Percentiles rank a stretch among this genome's conserved stretches.
Conservation (phyloP, 768 basidiomycete species). For the Crucibulum laeve region DNA sequence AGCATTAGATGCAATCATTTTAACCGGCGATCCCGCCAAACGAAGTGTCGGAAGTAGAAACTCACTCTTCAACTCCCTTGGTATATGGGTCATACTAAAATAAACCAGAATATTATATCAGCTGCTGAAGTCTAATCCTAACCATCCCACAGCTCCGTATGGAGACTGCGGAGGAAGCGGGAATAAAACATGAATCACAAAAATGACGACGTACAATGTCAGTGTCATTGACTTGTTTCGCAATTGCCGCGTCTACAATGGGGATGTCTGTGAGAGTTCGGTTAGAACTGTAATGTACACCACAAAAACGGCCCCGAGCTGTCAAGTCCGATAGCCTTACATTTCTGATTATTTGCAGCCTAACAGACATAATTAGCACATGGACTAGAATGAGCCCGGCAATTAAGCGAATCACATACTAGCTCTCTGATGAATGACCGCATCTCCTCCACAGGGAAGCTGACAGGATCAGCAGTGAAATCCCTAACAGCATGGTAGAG, state of each 20-base stretch:
- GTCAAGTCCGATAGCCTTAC: slow-evolving; percentile 17
- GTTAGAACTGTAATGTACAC: neutral
- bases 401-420: slow-evolving; percentile 29
- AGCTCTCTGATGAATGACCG: slow-evolving; percentile 49
- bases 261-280: slow-evolving; percentile 47
- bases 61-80: slow-evolving; percentile 54
- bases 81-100: slow-evolving; percentile 64
- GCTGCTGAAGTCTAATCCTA: slow-evolving; percentile 1
- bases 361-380: slow-evolving; percentile 1
- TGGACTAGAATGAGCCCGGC: slow-evolving; percentile 6
- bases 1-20: neutral
- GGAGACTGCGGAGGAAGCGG: too few species aligned
- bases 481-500: slow-evolving; percentile 65
- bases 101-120: neutral
- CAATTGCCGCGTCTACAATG: slow-evolving; percentile 63
- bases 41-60: slow-evolving; percentile 3
- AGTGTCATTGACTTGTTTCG: slow-evolving; percentile 50
- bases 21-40: slow-evolving; percentile 6
- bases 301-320: too few species aligned
- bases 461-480: slow-evolving; percentile 65
- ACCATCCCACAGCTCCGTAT: too few species aligned
- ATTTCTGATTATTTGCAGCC: slow-evolving; percentile 41
- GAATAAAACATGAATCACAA: neutral
- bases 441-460: slow-evolving; percentile 53
- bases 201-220: slow-evolving; percentile 47